Base-by-base conservation (phyloP, 805 yeast species). In the Candida chauliodis region DNA sequence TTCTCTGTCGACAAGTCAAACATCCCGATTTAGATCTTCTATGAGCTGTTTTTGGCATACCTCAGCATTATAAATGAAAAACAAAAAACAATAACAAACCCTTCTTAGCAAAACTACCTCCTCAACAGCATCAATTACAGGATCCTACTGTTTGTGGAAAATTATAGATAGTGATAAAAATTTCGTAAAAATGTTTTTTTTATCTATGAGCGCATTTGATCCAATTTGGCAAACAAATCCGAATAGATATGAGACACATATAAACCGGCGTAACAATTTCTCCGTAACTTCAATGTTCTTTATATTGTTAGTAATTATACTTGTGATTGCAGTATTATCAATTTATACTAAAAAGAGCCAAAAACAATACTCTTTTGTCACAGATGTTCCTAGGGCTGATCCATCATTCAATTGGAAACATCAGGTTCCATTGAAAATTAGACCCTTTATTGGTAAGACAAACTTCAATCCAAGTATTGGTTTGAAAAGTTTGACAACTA, bases 341-440 rank as follows among this genome's bases (percentile, higher is more conserved):
- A 13, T 27, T 15, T n/a, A 13, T 7, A 27, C 8, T 11, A 15
- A 27, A 5, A 14, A n/a, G 19, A 10, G 17, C 15, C 14, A 11
- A 14, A 27, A 5, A n/a, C n/a, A 6, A 10, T 17, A 27, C 8
- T 30, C 34, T 8, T 19, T 17, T 11, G 25, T 30, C 15, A 14
- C 27, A 14, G 22, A 33, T 9, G 30, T 33, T 3, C 5, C 10
- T 9, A 15, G 32, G 11, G 19, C 34, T 21, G 31, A 35, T 31
- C 20, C 56, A 3, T 55, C 55, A 38, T 72, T 74, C 42, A 51
- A 70, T 14, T 79, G 81, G 78, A 40, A 56, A 10, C 44, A 47
- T 3, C 55, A 58, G 5, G 55, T 62, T 31, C 82, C 82, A 0
- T 50, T 69, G 29, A 57, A 65, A 55, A 44, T 58, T 9, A 54